Percentiles rank a stretch among this genome's conserved stretches.
Conservation (phyloP, 176 grass and related monocot species). For the Puccinellia tenuiflora region DNA sequence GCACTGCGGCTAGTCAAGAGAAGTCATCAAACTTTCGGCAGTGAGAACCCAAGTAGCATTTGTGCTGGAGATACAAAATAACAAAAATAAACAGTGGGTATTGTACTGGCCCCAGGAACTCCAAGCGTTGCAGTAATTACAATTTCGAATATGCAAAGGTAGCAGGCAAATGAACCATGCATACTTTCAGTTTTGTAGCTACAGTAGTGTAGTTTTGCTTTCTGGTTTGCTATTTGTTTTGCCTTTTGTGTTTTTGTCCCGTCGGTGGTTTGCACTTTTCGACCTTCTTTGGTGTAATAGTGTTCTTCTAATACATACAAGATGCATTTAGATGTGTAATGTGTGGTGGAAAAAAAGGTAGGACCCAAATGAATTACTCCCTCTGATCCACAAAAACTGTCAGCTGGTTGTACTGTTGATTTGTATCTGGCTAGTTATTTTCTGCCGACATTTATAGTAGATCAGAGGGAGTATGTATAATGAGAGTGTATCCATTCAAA, state of each 20-base stretch:
- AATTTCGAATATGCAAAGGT: not conserved
- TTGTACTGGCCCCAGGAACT: not conserved
- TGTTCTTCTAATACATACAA: not conserved
- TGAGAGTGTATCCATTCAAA: not conserved
- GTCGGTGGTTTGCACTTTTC: not conserved
- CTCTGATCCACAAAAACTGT: too few relatives aligned
- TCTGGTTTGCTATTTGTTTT: not conserved
- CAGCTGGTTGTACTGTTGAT: too few relatives aligned
- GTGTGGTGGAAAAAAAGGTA: not conserved
- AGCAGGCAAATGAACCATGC: not conserved
- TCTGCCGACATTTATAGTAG: too few relatives aligned
- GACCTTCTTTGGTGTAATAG: not conserved
- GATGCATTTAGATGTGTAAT: not conserved
- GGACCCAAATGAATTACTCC: not conserved
- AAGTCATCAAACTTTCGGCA: not conserved
- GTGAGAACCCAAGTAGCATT: not conserved
- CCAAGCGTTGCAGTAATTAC: not conserved
- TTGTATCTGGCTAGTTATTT: too few relatives aligned
- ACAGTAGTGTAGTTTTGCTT: not conserved
- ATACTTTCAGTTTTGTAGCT: not conserved
- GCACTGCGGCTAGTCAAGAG: not conserved
- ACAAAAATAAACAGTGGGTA: not conserved
- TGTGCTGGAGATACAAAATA: not conserved
- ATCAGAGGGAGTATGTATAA: too few relatives aligned
- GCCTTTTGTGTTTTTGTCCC: not conserved